Conservation (phyloP, 179 eudicot species). For the Silene noctiflora region DNA sequence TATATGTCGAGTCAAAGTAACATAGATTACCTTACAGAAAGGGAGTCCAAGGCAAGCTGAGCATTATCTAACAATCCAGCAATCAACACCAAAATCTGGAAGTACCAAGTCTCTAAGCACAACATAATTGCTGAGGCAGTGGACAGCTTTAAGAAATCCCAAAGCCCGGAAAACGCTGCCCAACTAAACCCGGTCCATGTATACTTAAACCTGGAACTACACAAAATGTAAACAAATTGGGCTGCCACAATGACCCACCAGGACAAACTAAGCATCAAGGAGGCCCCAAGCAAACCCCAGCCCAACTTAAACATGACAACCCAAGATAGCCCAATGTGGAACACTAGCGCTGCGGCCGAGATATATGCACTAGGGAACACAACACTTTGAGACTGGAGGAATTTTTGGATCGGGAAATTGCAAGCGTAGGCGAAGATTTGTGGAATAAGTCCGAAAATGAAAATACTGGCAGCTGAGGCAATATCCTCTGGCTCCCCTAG, state of each 20-base stretch:
- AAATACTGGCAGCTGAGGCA: conserved; percentile 45
- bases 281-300: conserved; percentile 69
- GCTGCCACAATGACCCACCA: conserved; percentile 70
- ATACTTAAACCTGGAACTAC: conserved; percentile 37
- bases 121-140: conserved; percentile 46
- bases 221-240: conserved; percentile 37
- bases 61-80: conserved; percentile 65
- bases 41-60: conserved; percentile 65
- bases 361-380: conserved; percentile 51
- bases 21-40: conserved; percentile 65
- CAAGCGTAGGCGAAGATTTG: conserved; percentile 44
- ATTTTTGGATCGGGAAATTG: conserved; percentile 60
- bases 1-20: too few species aligned
- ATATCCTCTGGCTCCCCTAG: conserved; percentile 52
- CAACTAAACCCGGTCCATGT: conserved; percentile 50
- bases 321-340: conserved; percentile 61
- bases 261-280: conserved; percentile 67
- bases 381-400: conserved; percentile 59
- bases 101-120: conserved; percentile 69
- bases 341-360: conserved; percentile 54
- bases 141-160: conserved; percentile 35
- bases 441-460: conserved; percentile 54
- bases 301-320: conserved; percentile 49
- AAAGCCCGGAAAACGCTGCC: conserved; percentile 40
- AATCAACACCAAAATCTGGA: conserved; percentile 56